Percentiles rank a stretch among this genome's conserved stretches.
Evolutionary conservation across 2,329 filamentous ascomycete species (phyloP).

Genomic region (Calonectria pauciramosa): DNA sequence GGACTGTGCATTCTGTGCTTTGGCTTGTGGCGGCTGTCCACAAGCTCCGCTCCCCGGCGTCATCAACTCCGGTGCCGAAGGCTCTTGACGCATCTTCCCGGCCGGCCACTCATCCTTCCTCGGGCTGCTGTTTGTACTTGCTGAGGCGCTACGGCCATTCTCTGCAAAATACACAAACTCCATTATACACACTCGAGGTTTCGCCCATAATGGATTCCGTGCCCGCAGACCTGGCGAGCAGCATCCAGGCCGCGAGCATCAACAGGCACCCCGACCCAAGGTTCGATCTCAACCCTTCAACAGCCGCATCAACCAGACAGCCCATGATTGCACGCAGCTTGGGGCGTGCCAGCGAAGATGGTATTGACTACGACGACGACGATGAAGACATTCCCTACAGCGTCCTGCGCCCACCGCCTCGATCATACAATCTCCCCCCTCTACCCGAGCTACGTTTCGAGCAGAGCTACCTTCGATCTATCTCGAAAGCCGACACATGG

Average conservation of each 20-base stretch:
- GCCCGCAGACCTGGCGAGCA: constrained; percentile 79
- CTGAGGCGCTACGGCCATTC: neutral
- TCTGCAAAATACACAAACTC: neutral
- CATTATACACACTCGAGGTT: neutral
- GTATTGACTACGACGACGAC: constrained; percentile 60
- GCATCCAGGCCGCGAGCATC: constrained; percentile 85
- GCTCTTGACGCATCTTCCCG: constrained; percentile 3
- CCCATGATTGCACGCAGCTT: constrained; percentile 44
- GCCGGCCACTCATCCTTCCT: neutral
- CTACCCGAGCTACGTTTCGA: constrained; percentile 95
- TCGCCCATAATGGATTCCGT: constrained; percentile 64
- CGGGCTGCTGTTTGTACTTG: neutral
- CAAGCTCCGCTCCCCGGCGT: constrained; percentile 35
- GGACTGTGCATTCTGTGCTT: neutral
- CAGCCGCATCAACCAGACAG: constrained; percentile 73
- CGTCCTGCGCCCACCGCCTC: constrained; percentile 69
- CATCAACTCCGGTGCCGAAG: constrained; percentile 28
- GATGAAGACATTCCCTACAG: constrained; percentile 78
- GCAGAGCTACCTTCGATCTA: constrained; percentile 95
- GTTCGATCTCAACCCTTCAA: constrained; percentile 86
- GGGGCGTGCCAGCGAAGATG: constrained; percentile 42
- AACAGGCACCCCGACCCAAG: constrained; percentile 77
- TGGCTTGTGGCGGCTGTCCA: constrained; percentile 30
- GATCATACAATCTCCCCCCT: constrained; percentile 65
- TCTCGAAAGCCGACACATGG: constrained; percentile 83